A percentile compares a stretch with the other conserved stretches of the same genome.
Evolutionary conservation across 169 alveolate genomes (phyloP).

Genomic region (Plasmodium inui): DNA sequence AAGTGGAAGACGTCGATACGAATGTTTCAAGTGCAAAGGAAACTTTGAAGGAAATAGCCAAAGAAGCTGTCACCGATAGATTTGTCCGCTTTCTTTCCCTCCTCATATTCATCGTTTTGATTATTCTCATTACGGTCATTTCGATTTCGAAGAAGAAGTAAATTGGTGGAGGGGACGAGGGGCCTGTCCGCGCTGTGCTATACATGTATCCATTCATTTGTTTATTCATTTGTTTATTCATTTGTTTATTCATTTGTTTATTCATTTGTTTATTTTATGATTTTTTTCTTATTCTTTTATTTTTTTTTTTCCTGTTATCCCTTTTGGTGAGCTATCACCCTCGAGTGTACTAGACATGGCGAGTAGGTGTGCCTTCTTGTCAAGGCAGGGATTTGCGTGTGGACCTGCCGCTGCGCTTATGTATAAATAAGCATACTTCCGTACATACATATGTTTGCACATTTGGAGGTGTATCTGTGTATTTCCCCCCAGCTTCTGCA

Average conservation of each 20-base stretch:
- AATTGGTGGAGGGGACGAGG: not conserved
- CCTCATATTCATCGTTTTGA: conserved; percentile 35
- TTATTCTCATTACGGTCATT: conserved; percentile 32
- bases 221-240: not conserved
- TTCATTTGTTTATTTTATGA: not conserved
- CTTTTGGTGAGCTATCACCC: not conserved
- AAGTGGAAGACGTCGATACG: conserved; percentile 66
- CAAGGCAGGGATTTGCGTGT: not conserved
- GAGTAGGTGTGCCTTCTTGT: not conserved
- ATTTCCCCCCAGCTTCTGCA: not conserved
- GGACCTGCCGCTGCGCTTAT: not conserved
- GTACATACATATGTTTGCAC: not conserved
- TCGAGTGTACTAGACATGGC: not conserved
- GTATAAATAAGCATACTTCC: not conserved
- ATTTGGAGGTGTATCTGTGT: not conserved
- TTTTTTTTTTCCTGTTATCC: not conserved
- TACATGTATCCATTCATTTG: too few relatives aligned
- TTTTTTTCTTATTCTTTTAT: not conserved
- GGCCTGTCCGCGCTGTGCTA: not conserved
- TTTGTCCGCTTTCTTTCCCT: conserved; percentile 44
- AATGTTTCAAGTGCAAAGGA: conserved; percentile 61
- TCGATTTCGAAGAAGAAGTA: conserved; percentile 21
- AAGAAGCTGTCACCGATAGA: conserved; percentile 63
- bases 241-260: not conserved
- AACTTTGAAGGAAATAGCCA: conserved; percentile 62